phyloP scores from a whole-genome alignment of 371 early-diverging fungal genomes.

The Actinomucor elegans region DNA sequence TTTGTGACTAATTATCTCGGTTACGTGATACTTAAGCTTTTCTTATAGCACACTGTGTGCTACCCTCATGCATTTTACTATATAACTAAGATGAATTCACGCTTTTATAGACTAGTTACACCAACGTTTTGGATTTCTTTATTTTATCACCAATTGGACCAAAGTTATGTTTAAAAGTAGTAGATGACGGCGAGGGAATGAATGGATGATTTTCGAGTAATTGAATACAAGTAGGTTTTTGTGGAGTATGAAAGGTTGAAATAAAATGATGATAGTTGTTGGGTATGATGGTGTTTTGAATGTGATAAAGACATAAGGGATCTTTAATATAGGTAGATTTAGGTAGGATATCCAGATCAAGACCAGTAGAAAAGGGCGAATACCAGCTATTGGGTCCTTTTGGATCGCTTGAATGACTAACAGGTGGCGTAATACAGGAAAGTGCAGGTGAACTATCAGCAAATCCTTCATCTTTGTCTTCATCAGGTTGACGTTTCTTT shows the following conservation, averaged over 20 bases:
- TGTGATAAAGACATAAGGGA: conserved; percentile 16
- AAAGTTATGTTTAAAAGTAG: conserved; percentile 3
- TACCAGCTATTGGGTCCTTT: conserved; percentile 22
- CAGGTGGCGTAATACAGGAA: too few species aligned
- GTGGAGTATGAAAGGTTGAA: not conserved
- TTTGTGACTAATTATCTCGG: too few species aligned
- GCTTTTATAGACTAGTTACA: too few species aligned
- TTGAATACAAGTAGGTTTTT: conserved; percentile 8
- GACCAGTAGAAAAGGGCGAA: conserved; percentile 34
- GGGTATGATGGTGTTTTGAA: conserved; percentile 7
- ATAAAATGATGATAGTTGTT: not conserved
- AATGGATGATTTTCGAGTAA: conserved; percentile 29
- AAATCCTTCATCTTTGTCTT: not conserved
- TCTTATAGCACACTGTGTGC: too few species aligned
- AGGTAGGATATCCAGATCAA: conserved; percentile 33
- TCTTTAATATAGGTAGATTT: conserved; percentile 9
- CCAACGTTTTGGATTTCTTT: too few species aligned
- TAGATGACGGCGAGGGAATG: conserved; percentile 14
- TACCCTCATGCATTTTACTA: too few species aligned
- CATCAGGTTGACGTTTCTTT: conserved; percentile 1
- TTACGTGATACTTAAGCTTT: too few species aligned
- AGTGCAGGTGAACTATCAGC: too few species aligned
- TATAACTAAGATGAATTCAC: too few species aligned
- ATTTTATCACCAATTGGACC: conserved; percentile 21
- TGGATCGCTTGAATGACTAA: too few species aligned